A percentile compares a stretch with the other conserved stretches of the same genome.
phyloP scores from a whole-genome alignment of 2,329 filamentous ascomycete genomes.

The Penicillium oxalicum region DNA sequence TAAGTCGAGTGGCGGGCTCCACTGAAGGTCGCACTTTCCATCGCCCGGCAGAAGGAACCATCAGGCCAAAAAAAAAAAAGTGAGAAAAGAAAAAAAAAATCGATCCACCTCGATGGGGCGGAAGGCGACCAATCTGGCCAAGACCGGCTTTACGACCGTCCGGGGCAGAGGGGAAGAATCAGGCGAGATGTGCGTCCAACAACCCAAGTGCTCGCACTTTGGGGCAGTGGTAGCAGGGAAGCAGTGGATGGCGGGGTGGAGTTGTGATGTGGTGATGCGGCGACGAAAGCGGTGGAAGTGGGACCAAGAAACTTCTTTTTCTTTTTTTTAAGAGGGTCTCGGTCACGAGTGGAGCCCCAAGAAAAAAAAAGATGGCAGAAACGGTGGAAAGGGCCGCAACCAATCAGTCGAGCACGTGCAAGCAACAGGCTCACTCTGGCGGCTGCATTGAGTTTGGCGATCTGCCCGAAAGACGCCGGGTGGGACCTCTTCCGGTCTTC shows the following conservation, averaged over 20 bases:
- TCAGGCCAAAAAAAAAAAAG: constrained; percentile 4
- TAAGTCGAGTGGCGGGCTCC: constrained; percentile 13
- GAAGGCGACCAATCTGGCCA: no score
- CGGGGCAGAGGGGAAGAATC: background rate
- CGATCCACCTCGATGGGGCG: background rate
- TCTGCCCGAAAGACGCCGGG: background rate
- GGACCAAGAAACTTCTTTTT: background rate
- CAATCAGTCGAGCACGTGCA: constrained; percentile 30
- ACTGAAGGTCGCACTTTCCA: constrained; percentile 1
- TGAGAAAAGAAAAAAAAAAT: background rate
- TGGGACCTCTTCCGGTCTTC: background rate
- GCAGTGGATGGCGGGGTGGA: no score
- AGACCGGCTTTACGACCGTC: no score
- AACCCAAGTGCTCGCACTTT: no score
- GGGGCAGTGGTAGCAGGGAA: no score
- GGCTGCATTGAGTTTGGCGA: background rate
- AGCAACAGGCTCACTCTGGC: constrained; percentile 21
- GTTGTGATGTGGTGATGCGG: background rate
- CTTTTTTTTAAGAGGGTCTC: no score
- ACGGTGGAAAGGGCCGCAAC: constrained; percentile 9
- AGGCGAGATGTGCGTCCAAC: background rate
- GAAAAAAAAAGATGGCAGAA: background rate
- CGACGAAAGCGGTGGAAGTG: constrained; percentile 9
- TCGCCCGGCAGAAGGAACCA: no score
- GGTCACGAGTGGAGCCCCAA: no score